Conservation (phyloP, 805 yeast species). For the Schizosaccharomyces cryophilus region DNA sequence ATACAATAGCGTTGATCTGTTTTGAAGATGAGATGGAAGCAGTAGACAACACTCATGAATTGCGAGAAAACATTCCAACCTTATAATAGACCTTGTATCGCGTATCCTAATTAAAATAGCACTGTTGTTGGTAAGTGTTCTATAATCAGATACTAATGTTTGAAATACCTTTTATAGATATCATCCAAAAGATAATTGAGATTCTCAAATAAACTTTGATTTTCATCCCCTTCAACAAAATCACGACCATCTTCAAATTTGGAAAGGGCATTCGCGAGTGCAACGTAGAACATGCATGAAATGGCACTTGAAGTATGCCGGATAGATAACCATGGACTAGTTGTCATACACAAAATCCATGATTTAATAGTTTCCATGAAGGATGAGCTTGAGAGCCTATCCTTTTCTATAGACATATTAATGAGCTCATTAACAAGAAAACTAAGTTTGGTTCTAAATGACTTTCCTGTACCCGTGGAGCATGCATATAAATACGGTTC, state of each 20-base stretch:
- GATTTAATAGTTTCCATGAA: not conserved
- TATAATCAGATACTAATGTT: too few species aligned
- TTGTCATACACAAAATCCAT: not conserved
- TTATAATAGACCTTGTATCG: not conserved
- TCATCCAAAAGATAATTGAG: too few species aligned
- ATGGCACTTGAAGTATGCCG: not conserved
- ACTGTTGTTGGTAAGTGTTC: not conserved
- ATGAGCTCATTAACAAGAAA: not conserved
- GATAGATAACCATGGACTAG: not conserved
- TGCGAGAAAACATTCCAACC: not conserved
- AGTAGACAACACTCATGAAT: not conserved
- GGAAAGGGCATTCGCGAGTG: not conserved
- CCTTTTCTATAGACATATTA: not conserved
- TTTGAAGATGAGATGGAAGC: not conserved
- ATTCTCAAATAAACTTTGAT: too few species aligned
- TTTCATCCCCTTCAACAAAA: too few species aligned
- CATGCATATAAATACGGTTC: too few species aligned
- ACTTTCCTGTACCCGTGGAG: not conserved
- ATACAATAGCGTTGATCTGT: not conserved
- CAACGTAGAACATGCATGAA: not conserved
- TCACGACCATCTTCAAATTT: not conserved
- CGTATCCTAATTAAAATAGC: not conserved
- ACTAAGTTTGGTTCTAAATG: not conserved
- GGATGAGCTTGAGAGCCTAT: not conserved
- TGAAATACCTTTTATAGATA: too few species aligned